Conservation (phyloP, 495 filamentous ascomycete species). For the Geoglossum glabrum region DNA sequence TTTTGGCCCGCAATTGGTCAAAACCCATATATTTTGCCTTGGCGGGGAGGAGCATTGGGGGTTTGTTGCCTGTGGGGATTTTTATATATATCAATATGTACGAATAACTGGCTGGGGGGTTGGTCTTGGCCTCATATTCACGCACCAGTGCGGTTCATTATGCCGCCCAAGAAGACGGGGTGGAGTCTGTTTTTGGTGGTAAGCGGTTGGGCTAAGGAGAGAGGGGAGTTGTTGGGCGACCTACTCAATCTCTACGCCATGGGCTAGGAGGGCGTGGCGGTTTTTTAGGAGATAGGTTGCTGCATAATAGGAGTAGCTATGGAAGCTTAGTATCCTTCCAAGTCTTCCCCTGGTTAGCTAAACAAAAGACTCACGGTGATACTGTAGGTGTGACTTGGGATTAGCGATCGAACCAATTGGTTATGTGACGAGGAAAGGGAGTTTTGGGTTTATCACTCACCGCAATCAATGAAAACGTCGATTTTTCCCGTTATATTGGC, state of each 20-base stretch:
- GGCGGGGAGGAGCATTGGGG: conserved; percentile 47
- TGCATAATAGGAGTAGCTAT: conserved; percentile 50
- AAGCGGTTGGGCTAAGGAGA: neutral
- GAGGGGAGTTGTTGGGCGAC: conserved; percentile 5
- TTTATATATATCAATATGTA: too few species aligned
- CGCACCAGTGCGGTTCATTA: conserved; percentile 43
- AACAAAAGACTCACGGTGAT: neutral
- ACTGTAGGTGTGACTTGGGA: neutral
- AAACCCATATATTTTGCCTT: conserved; percentile 37
- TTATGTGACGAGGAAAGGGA: neutral
- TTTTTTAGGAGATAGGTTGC: conserved; percentile 38
- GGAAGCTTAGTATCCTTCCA: neutral
- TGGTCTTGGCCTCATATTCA: neutral
- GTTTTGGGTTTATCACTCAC: conserved; percentile 16
- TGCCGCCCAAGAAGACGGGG: conserved; percentile 53
- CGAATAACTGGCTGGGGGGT: too few species aligned
- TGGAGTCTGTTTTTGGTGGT: conserved; percentile 27
- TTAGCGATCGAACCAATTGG: conserved; percentile 9
- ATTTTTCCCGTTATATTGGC: conserved; percentile 35
- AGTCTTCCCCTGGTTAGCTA: neutral
- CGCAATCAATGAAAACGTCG: conserved; percentile 38
- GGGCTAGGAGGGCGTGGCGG: conserved; percentile 26
- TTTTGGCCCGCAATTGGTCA: conserved; percentile 34
- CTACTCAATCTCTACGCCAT: conserved; percentile 44
- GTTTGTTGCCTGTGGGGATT: conserved; percentile 39